These are phyloP conservation scores for Acmispon strigosus DNA, from an alignment of 306 rosid species.

Conservation along the genomic window DNA sequence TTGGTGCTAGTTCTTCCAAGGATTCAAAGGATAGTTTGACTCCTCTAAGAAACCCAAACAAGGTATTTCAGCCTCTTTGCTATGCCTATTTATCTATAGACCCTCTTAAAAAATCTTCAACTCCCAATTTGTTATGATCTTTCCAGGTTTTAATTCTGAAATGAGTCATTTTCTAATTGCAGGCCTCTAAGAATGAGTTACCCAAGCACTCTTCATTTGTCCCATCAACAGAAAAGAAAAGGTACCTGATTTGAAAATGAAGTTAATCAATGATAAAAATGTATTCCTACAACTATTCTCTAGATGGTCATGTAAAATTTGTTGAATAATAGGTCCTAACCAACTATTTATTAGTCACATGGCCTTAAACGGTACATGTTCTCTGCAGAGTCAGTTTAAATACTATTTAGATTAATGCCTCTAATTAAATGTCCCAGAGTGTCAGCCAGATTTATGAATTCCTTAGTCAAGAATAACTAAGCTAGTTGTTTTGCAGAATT, in stretches of 20 bases:
- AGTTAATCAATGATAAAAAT: neutral
- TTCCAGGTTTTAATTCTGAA: neutral
- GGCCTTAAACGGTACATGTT: too few relatives aligned
- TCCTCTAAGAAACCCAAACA: constrained; percentile 52
- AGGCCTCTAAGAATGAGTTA: constrained; percentile 41
- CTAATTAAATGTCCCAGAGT: too few relatives aligned
- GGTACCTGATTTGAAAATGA: constrained; percentile 25
- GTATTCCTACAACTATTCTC: neutral
- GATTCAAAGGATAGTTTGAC: constrained; percentile 45
- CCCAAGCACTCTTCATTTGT: constrained; percentile 38
- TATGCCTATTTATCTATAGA: neutral
- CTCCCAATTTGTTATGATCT: neutral
- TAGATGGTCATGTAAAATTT: neutral
- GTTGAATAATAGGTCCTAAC: too few relatives aligned
- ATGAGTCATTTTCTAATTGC: constrained; percentile 13
- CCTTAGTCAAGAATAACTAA: too few relatives aligned
- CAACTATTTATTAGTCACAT: too few relatives aligned
- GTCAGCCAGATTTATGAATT: too few relatives aligned
- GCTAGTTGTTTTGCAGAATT: too few relatives aligned
- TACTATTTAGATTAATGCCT: too few relatives aligned
- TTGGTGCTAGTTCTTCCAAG: constrained; percentile 38
- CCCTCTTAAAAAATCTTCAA: neutral
- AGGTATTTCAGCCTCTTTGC: constrained; percentile 31
- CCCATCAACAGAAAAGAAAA: constrained; percentile 51
- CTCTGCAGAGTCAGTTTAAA: too few relatives aligned